Percentiles rank a stretch among this genome's conserved stretches.
phyloP scores from a whole-genome alignment of 2,329 filamentous ascomycete genomes.

The Hypoxylon sp. region DNA sequence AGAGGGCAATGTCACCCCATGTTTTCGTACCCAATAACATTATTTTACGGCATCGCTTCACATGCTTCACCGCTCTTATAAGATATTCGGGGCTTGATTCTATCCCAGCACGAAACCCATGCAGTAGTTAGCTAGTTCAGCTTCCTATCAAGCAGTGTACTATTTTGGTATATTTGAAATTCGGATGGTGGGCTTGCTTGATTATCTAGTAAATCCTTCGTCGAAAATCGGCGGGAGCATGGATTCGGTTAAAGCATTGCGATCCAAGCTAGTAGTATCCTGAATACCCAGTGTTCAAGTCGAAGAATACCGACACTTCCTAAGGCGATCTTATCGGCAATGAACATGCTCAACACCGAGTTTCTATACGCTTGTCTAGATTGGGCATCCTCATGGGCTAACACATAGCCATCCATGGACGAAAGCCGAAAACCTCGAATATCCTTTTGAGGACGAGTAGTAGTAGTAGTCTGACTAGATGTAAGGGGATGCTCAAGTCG shows the following conservation, averaged over 20 bases:
- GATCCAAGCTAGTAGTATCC: conserved; percentile 48
- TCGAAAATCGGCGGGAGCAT: no score
- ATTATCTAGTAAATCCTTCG: not conserved
- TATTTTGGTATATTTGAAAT: no score
- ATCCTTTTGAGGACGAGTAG: conserved; percentile 45
- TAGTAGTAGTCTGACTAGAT: conserved; percentile 44
- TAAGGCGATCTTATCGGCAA: conserved; percentile 54
- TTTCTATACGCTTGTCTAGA: conserved; percentile 49
- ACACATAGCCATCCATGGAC: conserved; percentile 60
- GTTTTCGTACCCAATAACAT: no score
- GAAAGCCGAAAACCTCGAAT: conserved; percentile 59
- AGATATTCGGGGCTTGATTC: no score
- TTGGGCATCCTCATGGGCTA: conserved; percentile 45
- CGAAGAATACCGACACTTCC: conserved; percentile 49
- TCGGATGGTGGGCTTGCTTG: not conserved
- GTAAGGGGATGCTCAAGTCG: conserved; percentile 53
- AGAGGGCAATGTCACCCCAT: no score
- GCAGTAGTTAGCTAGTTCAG: no score
- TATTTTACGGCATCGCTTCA: no score
- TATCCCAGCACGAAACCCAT: no score
- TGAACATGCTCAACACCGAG: conserved; percentile 53
- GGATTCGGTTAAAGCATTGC: conserved; percentile 8
- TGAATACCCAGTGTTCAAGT: conserved; percentile 47
- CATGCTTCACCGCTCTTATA: not conserved
- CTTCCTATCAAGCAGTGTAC: no score